Percentiles rank a stretch among this genome's conserved stretches.
These are phyloP conservation scores for Lyophyllum shimeji DNA, from an alignment of 768 basidiomycete species.

Conservation along the genomic window DNA sequence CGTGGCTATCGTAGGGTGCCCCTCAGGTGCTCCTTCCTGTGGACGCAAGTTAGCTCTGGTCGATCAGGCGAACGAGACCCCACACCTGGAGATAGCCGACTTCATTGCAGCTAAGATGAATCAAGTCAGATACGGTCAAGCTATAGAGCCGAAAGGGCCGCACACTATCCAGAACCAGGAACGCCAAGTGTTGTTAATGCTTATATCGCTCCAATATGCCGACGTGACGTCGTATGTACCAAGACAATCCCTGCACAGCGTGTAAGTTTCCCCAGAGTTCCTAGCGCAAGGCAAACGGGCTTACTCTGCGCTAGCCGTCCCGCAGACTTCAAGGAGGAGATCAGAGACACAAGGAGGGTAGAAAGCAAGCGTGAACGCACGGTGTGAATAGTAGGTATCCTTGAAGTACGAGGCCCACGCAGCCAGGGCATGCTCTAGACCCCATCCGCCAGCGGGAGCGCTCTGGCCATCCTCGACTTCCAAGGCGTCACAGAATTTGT, in stretches of 20 bases:
- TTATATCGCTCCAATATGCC: conserved; percentile 51
- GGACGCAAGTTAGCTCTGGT: neutral
- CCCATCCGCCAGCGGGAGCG: conserved; percentile 57
- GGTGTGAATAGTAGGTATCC: conserved; percentile 39
- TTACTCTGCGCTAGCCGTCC: conserved; percentile 43
- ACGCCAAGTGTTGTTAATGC: conserved; percentile 52
- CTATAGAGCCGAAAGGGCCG: conserved; percentile 15
- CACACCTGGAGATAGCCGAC: conserved; percentile 57
- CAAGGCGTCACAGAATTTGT: conserved; percentile 64
- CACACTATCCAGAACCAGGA: conserved; percentile 78
- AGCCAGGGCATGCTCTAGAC: conserved; percentile 55
- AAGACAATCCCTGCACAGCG: conserved; percentile 33
- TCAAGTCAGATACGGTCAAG: conserved; percentile 2
- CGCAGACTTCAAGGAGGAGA: conserved; percentile 47
- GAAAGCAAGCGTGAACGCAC: conserved; percentile 34
- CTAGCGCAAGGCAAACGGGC: conserved; percentile 19
- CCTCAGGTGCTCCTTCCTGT: conserved; percentile 43
- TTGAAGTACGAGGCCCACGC: conserved; percentile 66
- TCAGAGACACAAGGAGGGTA: neutral
- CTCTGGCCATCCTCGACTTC: conserved; percentile 58
- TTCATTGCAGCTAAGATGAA: conserved; percentile 59
- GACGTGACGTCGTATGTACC: conserved; percentile 41
- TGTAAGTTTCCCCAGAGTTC: neutral
- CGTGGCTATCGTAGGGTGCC: conserved; percentile 46
- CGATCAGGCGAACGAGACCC: neutral